Evolutionary conservation across 202 grass and related monocot genomes (phyloP).

Genomic region (Saccharum hybrid): DNA sequence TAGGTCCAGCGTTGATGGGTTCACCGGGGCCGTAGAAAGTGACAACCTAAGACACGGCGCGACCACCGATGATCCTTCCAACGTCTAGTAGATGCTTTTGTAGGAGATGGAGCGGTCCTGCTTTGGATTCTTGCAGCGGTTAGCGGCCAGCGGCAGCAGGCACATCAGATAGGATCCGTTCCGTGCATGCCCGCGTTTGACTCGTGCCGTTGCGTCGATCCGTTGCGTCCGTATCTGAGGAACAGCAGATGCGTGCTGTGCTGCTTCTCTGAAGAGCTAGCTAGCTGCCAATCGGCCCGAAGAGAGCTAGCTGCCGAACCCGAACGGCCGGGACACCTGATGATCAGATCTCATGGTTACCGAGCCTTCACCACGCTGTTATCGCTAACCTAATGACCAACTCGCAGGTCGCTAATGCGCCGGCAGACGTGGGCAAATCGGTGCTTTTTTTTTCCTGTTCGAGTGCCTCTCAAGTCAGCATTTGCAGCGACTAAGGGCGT

Average conservation of each 20-base stretch:
- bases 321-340: neutral
- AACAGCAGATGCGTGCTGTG: neutral
- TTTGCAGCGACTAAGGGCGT: conserved; percentile 11
- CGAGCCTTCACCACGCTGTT: neutral
- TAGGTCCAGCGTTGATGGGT: neutral
- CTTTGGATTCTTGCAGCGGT: conserved; percentile 45
- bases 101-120: neutral
- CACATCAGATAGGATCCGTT: conserved; percentile 38
- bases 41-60: conserved; percentile 23
- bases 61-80: conserved; percentile 30
- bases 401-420: neutral
- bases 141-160: neutral
- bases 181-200: conserved; percentile 33
- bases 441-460: neutral
- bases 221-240: neutral
- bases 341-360: neutral
- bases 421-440: neutral
- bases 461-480: conserved; percentile 32
- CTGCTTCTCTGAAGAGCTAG: neutral
- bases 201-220: neutral
- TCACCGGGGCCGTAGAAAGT: conserved; percentile 33
- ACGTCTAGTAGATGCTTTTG: conserved; percentile 23
- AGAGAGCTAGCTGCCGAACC: neutral
- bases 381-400: neutral
- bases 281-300: neutral